Evolutionary conservation across 192 early-diverging fungal genomes (phyloP).

Genomic region (Entomortierella parvispora): DNA sequence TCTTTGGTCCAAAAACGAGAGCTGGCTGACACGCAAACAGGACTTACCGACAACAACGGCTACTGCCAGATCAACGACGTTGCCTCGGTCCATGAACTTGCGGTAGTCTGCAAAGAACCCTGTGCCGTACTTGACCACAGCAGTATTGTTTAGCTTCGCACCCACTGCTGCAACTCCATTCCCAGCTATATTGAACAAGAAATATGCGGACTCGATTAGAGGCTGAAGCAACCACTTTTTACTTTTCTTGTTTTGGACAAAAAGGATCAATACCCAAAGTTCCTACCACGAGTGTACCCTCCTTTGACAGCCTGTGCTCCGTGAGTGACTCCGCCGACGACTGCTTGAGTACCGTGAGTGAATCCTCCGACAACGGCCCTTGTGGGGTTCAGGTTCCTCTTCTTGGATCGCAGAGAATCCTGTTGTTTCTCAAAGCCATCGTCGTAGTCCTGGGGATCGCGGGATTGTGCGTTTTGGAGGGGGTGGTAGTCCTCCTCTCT

Average conservation of each 20-base stretch:
- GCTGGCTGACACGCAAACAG: no score
- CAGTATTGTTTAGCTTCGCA: constrained; percentile 2
- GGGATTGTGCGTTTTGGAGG: not conserved
- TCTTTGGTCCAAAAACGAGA: not conserved
- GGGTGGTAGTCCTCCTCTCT: constrained; percentile 17
- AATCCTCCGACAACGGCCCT: constrained; percentile 15
- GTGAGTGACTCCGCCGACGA: constrained; percentile 10
- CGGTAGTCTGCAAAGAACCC: constrained; percentile 62
- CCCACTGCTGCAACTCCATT: constrained; percentile 28
- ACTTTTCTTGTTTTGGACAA: not conserved
- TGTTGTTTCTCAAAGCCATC: constrained; percentile 2
- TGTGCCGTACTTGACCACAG: constrained; percentile 49
- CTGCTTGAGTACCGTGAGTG: constrained; percentile 8
- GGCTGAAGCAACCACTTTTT: not conserved
- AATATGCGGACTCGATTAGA: not conserved
- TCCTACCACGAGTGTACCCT: constrained; percentile 15
- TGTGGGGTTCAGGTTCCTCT: constrained; percentile 17
- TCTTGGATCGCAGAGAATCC: constrained; percentile 7
- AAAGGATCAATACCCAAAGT: not conserved
- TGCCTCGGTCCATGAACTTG: constrained; percentile 63
- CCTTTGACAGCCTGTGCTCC: constrained; percentile 18
- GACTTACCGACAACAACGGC: constrained; percentile 71
- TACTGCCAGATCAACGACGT: constrained; percentile 72
- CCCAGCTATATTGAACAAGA: constrained; percentile 12
- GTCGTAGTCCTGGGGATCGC: not conserved